Percentiles rank a stretch among this genome's conserved stretches.
Conservation (phyloP, 495 filamentous ascomycete species). For the Lineolata rhizophorae region DNA sequence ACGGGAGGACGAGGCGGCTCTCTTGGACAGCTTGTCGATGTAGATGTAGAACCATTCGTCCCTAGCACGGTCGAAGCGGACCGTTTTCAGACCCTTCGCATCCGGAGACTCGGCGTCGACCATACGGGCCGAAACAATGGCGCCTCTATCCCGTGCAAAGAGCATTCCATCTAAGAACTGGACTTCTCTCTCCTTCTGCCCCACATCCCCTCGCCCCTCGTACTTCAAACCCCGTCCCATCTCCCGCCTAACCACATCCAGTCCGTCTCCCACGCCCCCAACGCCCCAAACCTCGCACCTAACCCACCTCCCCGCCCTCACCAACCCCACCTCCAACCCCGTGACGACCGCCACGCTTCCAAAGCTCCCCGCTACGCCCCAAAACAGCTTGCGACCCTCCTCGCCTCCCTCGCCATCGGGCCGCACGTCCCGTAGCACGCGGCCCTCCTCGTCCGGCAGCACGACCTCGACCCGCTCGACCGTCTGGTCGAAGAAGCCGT, state of each 20-base stretch:
- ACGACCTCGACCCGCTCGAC: slow-evolving; percentile 30
- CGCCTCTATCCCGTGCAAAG: no score
- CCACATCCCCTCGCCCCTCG: no score
- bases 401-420: no score
- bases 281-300: slow-evolving; percentile 26
- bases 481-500: slow-evolving; percentile 33
- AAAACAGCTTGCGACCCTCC: slow-evolving; percentile 27
- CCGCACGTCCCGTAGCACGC: no score
- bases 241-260: slow-evolving; percentile 15
- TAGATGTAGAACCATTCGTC: slow-evolving; percentile 35
- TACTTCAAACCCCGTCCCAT: no score
- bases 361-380: slow-evolving; percentile 28
- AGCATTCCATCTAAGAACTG: no score
- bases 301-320: slow-evolving; percentile 25
- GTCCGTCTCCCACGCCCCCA: slow-evolving; percentile 18
- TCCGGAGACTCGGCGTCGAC: no score
- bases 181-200: no score
- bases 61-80: slow-evolving; percentile 24
- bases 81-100: no score
- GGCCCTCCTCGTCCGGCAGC: slow-evolving; percentile 27
- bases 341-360: slow-evolving; percentile 33
- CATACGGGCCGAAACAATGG: no score
- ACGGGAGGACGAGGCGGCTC: background rate
- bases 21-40: slow-evolving; percentile 15
- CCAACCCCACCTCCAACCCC: slow-evolving; percentile 27